Base-by-base conservation (phyloP, 495 filamentous ascomycete species). In the Penicillium samsonianum region DNA sequence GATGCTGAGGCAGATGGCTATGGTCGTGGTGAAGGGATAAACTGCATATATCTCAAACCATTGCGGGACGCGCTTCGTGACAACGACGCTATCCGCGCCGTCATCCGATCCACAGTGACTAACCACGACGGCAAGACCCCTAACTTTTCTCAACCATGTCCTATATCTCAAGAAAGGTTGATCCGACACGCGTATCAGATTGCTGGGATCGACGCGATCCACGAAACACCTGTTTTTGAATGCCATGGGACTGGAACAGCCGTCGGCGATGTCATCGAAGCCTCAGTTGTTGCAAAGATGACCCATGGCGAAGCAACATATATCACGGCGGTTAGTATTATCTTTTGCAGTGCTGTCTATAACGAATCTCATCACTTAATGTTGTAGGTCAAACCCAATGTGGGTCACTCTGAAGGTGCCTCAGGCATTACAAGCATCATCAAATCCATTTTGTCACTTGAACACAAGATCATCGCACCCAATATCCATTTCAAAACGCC, bases 391-490 rank as follows among this genome's bases (percentile, higher is more conserved):
- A 93, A 93, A 67, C 82, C 90, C 2, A 92, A 92, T 55, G 77
- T 93, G n/a, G 90, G 90, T 1, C 90, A 94, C 73, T 87, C 83
- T 7, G 90, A 92, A 60, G 86, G 89, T 46, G 89, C 87, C 4
- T 91, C 90, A 43, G 90, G 90, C 30, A 77, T 90, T 19, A 87
- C 88, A 3, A 83, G 86, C 3, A 76, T 94, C 9, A 79, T 87
- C 70, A 94, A 94, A 73, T 80, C 89, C n/a, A 67, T 92, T 44
- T 67, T 92, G 73, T 90, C 92, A 16, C 55, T 78, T 0, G 73
- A 78, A 48, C 47, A 72, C 4, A 49, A 57, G 6, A 67, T 43
- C 1, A 75, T 78, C 22, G 72, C 71, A 3, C 67, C 73, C 0
- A 74, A 74, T 17, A 64, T 71, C 7, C 64, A 67, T 7, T 74